A percentile compares a stretch with the other conserved stretches of the same genome.
phyloP scores from a whole-genome alignment of 2,329 filamentous ascomycete species.

The Fusarium coffeatum region DNA sequence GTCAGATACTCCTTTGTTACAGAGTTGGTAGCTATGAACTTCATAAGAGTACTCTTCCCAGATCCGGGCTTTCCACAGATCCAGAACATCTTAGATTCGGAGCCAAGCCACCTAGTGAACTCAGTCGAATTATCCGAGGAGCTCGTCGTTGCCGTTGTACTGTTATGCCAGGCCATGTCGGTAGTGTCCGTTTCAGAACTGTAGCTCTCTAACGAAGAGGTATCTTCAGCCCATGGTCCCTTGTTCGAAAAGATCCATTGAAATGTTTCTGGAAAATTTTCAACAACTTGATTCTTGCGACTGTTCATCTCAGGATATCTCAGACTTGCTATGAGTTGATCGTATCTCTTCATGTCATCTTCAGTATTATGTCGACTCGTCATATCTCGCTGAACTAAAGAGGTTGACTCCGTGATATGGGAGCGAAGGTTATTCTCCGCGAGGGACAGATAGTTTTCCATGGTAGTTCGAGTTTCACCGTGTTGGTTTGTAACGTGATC shows the following conservation, averaged over 20 bases:
- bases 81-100: not conserved
- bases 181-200: no score
- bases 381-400: not conserved
- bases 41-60: not conserved
- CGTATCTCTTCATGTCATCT: not conserved
- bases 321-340: not conserved
- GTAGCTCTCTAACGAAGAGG: no score
- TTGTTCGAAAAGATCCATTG: not conserved
- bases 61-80: not conserved
- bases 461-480: not conserved
- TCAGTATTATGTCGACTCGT: accelerated
- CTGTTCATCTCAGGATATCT: not conserved
- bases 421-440: not conserved
- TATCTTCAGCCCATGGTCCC: accelerated
- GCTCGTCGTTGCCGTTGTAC: no score
- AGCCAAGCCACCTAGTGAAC: not conserved
- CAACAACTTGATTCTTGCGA: not conserved
- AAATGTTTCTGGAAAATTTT: not conserved
- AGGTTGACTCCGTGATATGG: not conserved
- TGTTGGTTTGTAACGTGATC: not conserved
- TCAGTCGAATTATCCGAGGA: accelerated
- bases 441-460: accelerated
- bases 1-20: not conserved
- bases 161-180: no score
- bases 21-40: not conserved